Evolutionary conservation across 768 basidiomycete species (phyloP).

Genomic region (Chalciporus sphaerocephalus): DNA sequence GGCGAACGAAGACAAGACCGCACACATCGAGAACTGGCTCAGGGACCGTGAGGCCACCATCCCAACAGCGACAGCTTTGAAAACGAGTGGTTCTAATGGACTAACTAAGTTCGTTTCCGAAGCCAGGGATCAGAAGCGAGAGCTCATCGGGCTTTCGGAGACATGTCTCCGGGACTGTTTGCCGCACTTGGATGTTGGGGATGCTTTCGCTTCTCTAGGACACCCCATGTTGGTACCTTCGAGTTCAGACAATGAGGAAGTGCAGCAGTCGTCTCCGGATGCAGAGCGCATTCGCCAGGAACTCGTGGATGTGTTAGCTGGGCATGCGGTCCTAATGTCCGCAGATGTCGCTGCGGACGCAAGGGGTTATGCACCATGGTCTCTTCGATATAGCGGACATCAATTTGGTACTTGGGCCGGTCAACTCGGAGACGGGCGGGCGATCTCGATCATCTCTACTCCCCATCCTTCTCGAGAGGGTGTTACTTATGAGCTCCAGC

Average conservation of each 20-base stretch:
- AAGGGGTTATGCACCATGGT: constrained; percentile 59
- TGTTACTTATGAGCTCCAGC: constrained; percentile 75
- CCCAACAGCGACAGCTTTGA: constrained; percentile 5
- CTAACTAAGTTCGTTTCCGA: constrained; percentile 48
- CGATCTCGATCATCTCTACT: constrained; percentile 85
- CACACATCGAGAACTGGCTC: constrained; percentile 77
- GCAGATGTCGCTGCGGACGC: constrained; percentile 27
- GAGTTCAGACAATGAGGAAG: constrained; percentile 29
- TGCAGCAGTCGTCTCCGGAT: constrained; percentile 14
- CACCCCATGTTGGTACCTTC: constrained; percentile 44
- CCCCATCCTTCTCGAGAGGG: constrained; percentile 58
- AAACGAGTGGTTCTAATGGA: constrained; percentile 2
- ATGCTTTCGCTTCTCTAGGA: constrained; percentile 68
- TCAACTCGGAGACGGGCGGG: constrained; percentile 93
- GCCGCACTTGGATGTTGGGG: constrained; percentile 83
- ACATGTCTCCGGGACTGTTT: constrained; percentile 69
- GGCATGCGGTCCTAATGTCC: constrained; percentile 63
- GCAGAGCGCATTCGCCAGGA: constrained; percentile 55
- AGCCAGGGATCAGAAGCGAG: constrained; percentile 47
- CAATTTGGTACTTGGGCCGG: constrained; percentile 90
- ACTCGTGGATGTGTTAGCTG: constrained; percentile 78
- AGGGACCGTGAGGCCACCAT: constrained; percentile 55
- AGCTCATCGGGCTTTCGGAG: constrained; percentile 71
- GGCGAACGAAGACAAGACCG: constrained; percentile 47
- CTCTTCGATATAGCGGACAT: constrained; percentile 86